Percentiles rank a stretch among this genome's conserved stretches.
These are phyloP conservation scores for Moricandia arvensis DNA, from an alignment of 345 rosid species.

Conservation along the genomic window DNA sequence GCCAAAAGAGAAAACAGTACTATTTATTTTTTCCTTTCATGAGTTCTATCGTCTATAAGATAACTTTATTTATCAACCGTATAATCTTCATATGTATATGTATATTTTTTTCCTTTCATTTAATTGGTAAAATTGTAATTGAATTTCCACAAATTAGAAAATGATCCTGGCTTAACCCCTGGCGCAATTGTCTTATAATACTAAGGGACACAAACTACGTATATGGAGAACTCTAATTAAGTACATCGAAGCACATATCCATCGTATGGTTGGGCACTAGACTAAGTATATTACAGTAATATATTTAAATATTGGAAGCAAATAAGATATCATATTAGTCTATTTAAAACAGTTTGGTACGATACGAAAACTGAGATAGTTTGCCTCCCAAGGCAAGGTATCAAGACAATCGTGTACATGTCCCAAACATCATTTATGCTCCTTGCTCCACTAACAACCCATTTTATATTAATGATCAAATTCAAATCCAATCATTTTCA, in stretches of 20 bases:
- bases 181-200: neutral
- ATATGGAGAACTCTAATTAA: neutral
- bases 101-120: neutral
- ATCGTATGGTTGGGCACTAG: neutral
- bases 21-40: neutral
- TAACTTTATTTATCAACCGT: neutral
- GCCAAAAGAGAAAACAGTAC: neutral
- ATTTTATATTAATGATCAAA: conserved; percentile 15
- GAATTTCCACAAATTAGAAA: neutral
- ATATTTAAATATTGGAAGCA: neutral
- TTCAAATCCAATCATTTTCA: conserved; percentile 16
- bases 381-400: conserved; percentile 76
- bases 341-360: neutral
- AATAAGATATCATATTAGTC: neutral
- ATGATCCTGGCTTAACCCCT: too few relatives aligned
- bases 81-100: neutral
- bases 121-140: neutral
- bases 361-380: conserved; percentile 42
- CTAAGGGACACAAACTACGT: neutral
- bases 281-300: neutral
- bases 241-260: neutral
- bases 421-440: conserved; percentile 61
- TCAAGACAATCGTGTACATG: conserved; percentile 60
- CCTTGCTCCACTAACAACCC: conserved; percentile 45
- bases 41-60: neutral